These are phyloP conservation scores for Evernia prunastri DNA, from an alignment of 495 filamentous ascomycete genomes.

Conservation along the genomic window DNA sequence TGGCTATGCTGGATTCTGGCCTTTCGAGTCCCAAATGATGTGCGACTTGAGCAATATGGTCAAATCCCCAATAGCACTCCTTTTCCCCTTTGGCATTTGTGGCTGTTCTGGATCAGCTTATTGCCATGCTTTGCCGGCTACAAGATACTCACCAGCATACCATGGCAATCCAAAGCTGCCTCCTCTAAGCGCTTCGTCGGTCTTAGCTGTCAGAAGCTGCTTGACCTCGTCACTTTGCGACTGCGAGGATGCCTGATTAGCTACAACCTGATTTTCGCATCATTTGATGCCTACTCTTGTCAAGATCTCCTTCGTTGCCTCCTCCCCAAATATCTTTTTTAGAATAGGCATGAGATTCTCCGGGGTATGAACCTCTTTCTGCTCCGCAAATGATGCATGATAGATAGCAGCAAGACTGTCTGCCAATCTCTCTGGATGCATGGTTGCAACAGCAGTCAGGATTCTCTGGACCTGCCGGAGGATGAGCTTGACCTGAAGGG, in stretches of 20 bases:
- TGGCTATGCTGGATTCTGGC: conserved; percentile 19
- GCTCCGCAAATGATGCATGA: conserved; percentile 52
- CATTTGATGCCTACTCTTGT: conserved; percentile 30
- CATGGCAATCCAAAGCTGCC: conserved; percentile 71
- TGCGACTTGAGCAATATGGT: conserved; percentile 59
- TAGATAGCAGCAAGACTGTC: conserved; percentile 46
- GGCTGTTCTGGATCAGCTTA: conserved; percentile 25
- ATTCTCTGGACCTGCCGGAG: conserved; percentile 30
- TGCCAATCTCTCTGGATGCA: conserved; percentile 39
- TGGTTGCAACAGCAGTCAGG: conserved; percentile 25
- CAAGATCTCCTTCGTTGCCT: conserved; percentile 38
- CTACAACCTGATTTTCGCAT: neutral
- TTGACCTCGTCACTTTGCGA: conserved; percentile 48
- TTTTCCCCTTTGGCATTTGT: conserved; percentile 51
- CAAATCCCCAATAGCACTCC: conserved; percentile 64
- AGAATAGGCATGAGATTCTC: conserved; percentile 46
- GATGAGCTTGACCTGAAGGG: neutral
- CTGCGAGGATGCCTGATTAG: neutral
- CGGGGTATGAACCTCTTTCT: conserved; percentile 41
- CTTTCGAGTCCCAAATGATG: conserved; percentile 54
- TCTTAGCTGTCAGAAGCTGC: conserved; percentile 45
- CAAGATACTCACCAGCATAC: conserved; percentile 48
- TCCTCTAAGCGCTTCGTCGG: conserved; percentile 49
- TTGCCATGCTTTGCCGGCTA: neutral
- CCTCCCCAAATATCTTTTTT: conserved; percentile 44